Base-by-base conservation (phyloP, 2,329 filamentous ascomycete species). In the Colletotrichum eremochloae region DNA sequence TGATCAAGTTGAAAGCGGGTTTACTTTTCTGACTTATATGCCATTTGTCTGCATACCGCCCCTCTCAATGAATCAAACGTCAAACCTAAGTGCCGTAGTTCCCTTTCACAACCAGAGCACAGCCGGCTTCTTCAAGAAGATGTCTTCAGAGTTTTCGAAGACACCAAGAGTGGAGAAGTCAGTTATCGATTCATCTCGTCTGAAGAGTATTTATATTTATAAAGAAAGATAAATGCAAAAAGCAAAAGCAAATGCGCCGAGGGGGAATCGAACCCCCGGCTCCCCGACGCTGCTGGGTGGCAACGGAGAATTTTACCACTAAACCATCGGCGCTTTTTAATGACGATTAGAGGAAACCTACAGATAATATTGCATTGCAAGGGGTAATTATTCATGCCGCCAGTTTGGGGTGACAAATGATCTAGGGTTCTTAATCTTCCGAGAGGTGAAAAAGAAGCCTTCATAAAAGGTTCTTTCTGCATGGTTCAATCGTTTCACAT, bases 271-370 rank as follows among this genome's bases (percentile, higher is more conserved):
- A 72, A 72, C 69, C 69, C 65, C 69, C 69, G 69, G 69, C 69
- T 72, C 66, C 69, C 69, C 69, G 69, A 72, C 66, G 66, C 66
- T 72, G 69, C 69, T 69, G 3, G 1, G 31, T 72, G 69, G 66
- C 69, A 72, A 72, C 69, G 69, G 69, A 72, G 69, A 72, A 72
- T 72, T 72, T 72, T 72, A 72, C 69, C 70, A 72, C 70, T 72
- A 72, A 72, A 72, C 70, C 70, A 72, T 72, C 70, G 70, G 67
- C 70, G 46, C 46, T n/a, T 2, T 2, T n/a, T 1, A 4, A 2
- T 48, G n/a, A 12, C 24, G 1, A n/a, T 9, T 3, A 1, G 8
- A 0, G 1, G 7, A 1, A 5, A 11, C 0, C 1, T 7, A 2
- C 8, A 24, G 1, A 2, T 12, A 0, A 48, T 48, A 24, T 48